Percentiles rank a stretch among this genome's conserved stretches.
Conservation (phyloP, 768 basidiomycete genomes). For the Pulveroboletus sp. region DNA sequence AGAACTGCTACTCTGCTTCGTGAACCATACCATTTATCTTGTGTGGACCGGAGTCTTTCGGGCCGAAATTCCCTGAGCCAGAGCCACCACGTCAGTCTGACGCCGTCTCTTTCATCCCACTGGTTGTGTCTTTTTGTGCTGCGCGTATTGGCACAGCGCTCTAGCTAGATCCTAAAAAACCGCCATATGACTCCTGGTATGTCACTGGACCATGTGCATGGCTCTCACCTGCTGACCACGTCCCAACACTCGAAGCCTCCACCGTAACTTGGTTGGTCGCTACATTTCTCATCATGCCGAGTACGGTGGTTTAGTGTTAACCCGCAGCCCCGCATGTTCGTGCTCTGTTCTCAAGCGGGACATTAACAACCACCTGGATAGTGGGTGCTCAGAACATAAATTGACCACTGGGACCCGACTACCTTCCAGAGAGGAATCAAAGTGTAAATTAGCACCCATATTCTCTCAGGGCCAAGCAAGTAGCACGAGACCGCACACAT, state of each 20-base stretch:
- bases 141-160: neutral
- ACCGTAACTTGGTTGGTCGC: conserved; percentile 25
- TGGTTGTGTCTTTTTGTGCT: neutral
- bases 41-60: neutral
- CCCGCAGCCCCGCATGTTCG: conserved; percentile 46
- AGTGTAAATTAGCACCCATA: conserved; percentile 38
- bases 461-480: conserved; percentile 29
- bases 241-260: neutral
- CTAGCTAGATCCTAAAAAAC: neutral
- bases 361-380: conserved; percentile 54
- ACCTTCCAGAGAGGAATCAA: conserved; percentile 11
- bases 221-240: neutral
- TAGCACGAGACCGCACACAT: conserved; percentile 5
- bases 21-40: neutral
- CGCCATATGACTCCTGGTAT: conserved; percentile 15
- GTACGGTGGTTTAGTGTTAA: neutral
- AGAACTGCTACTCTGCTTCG: neutral
- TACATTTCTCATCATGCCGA: neutral
- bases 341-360: conserved; percentile 34
- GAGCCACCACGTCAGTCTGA: no score
- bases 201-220: neutral
- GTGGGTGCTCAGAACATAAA: conserved; percentile 33
- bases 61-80: no score
- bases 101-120: no score
- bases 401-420: neutral